A percentile compares a stretch with the other conserved stretches of the same genome.
Evolutionary conservation across 192 early-diverging fungal genomes (phyloP).

Genomic region (Backusella liffmaniae): DNA sequence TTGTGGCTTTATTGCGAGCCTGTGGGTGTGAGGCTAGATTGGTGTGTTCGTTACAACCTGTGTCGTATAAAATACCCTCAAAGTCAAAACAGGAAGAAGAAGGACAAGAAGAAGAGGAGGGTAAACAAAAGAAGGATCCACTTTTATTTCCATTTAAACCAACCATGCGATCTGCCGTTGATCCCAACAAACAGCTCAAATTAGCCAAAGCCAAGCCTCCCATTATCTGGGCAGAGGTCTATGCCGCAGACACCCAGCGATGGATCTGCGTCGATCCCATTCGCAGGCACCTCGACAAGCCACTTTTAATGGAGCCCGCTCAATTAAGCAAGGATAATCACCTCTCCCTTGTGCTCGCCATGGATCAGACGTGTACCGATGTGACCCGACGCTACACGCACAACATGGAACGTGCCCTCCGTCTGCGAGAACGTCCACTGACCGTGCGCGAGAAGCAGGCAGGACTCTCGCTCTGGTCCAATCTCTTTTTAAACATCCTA

Average conservation of each 20-base stretch:
- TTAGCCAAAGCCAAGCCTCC: slow-evolving; percentile 35
- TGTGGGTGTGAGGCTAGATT: slow-evolving; percentile 57
- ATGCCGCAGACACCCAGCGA: slow-evolving; percentile 38
- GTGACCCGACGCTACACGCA: slow-evolving; percentile 67
- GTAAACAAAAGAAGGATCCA: background rate
- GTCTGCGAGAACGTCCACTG: slow-evolving; percentile 48
- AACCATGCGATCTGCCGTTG: background rate
- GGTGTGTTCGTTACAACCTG: slow-evolving; percentile 63
- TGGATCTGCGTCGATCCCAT: slow-evolving; percentile 71
- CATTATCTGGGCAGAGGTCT: slow-evolving; percentile 70
- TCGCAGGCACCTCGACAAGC: slow-evolving; percentile 46
- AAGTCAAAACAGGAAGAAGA: slow-evolving; percentile 15
- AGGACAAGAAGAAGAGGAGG: background rate
- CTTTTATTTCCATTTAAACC: slow-evolving; percentile 1
- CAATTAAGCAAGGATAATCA: slow-evolving; percentile 40
- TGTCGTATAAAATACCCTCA: slow-evolving; percentile 54
- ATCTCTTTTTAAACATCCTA: slow-evolving; percentile 25
- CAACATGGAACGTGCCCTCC: slow-evolving; percentile 39
- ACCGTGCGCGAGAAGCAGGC: slow-evolving; percentile 38
- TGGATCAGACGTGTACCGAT: slow-evolving; percentile 59
- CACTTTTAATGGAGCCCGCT: slow-evolving; percentile 56
- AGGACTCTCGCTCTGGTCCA: slow-evolving; percentile 41
- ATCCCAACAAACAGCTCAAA: background rate
- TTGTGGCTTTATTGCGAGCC: slow-evolving; percentile 46
- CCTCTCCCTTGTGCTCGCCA: slow-evolving; percentile 65